These are phyloP conservation scores for Apodospora peruviana DNA, from an alignment of 495 filamentous ascomycete genomes.

Conservation along the genomic window DNA sequence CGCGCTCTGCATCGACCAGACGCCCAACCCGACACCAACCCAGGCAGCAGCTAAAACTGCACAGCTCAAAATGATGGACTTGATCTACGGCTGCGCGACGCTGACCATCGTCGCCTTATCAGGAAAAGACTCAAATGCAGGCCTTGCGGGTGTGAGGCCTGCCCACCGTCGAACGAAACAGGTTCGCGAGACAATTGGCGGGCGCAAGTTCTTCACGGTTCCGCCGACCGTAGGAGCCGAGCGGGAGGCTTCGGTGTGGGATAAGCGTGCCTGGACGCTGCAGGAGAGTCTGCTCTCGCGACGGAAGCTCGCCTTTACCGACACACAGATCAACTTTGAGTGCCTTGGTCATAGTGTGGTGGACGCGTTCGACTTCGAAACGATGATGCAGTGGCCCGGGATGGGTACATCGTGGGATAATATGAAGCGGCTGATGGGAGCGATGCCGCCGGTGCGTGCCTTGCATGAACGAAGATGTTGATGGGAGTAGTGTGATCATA, in stretches of 20 bases:
- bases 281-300: conserved; percentile 13
- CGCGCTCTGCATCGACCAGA: neutral
- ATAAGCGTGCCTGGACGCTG: conserved; percentile 14
- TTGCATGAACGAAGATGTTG: too few relatives aligned
- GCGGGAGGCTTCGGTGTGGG: conserved; percentile 1
- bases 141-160: conserved; percentile 9
- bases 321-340: conserved; percentile 7
- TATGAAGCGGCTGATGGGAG: too few relatives aligned
- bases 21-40: neutral
- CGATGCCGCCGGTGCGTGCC: too few relatives aligned
- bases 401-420: neutral
- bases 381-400: neutral
- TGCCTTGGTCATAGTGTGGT: neutral
- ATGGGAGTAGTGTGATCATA: too few relatives aligned
- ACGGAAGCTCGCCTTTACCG: conserved; percentile 8
- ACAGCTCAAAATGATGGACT: neutral
- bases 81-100: neutral
- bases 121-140: conserved; percentile 5
- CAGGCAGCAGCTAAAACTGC: neutral
- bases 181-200: conserved; percentile 6
- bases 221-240: conserved; percentile 2
- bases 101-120: neutral
- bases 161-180: neutral
- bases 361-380: neutral
- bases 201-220: conserved; percentile 9